Base-by-base conservation (phyloP, 2,329 filamentous ascomycete genomes). In the Uncinocarpus reesii region DNA sequence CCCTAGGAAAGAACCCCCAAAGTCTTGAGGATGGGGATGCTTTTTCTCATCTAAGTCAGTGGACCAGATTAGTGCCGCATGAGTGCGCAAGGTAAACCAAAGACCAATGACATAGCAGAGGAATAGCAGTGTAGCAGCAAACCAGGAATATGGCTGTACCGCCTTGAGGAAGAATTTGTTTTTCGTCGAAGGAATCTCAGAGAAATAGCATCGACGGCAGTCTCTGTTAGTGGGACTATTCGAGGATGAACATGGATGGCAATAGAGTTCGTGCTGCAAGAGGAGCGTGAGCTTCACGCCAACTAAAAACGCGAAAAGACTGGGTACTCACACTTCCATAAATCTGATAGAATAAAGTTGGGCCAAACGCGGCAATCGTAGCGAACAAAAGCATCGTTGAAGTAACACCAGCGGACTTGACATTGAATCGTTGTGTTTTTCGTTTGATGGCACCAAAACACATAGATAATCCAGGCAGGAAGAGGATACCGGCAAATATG, bases 341-440 rank as follows among this genome's bases (percentile, higher is more conserved):
- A 54, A 98, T 95, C 62, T 98, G 90, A 68, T 96, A 98, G 69
- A 98, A 98, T 11, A 98, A 71, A 0, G 92, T 98, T 2, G 92
- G 92, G 0, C 90, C 84, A 66, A 98, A 98, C 7, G 90, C 87
- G 53, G 86, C 90, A 57, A 98, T 92, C 32, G 94, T 85, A 20
- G 92, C 90, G 63, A 98, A 98, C 7, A 98, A 75, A 49, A 98
- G 71, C 92, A 98, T 98, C 0, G 92, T 98, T 1, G 89, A 95
- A 0, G 90, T 96, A 28, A 96, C 92, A 62, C 92, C 88, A 24
- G 92, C 92, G 28, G 90, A 96, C 60, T 83, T 87, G 54, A 92
- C 89, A 62, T 98, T 98, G 76, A 98, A 98, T 35, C 92, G 83
- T 64, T 98, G 92, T 1, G 92, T 98, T 71, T 98, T 98, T 58